Percentiles rank a stretch among this genome's conserved stretches.
Conservation (phyloP, 345 rosid species). For the Pistacia vera region DNA sequence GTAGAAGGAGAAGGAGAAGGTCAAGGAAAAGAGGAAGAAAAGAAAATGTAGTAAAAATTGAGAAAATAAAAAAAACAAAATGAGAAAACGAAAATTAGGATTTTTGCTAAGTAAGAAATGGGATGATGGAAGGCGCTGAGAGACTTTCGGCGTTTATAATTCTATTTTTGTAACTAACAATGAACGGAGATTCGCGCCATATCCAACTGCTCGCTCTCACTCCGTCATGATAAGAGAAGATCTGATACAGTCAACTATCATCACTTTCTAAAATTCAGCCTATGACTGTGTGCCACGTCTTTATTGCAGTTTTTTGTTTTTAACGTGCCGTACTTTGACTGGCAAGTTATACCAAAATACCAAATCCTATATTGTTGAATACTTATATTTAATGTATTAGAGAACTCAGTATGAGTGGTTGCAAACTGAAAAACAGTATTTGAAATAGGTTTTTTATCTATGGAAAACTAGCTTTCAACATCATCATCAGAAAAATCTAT, state of each 20-base stretch:
- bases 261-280: background rate
- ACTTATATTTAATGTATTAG: too few relatives aligned
- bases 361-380: too few relatives aligned
- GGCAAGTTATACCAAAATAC: too few relatives aligned
- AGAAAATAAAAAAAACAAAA: background rate
- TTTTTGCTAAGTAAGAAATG: conserved; percentile 7
- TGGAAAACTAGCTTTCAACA: too few relatives aligned
- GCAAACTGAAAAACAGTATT: too few relatives aligned
- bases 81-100: conserved; percentile 23
- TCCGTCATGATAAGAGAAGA: background rate
- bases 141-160: conserved; percentile 35
- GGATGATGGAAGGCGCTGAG: conserved; percentile 39
- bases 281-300: conserved; percentile 1
- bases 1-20: too few relatives aligned
- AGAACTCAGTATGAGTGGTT: too few relatives aligned
- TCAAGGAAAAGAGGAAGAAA: background rate
- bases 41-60: background rate
- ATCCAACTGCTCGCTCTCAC: background rate
- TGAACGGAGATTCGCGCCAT: conserved; percentile 48
- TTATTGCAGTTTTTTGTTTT: background rate
- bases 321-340: background rate
- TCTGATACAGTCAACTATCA: background rate
- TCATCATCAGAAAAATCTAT: too few relatives aligned
- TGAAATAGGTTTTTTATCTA: too few relatives aligned
- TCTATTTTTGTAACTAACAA: conserved; percentile 36